Evolutionary conservation across 2,329 filamentous ascomycete genomes (phyloP).

Genomic region (Tolypocladium ophioglossoides): DNA sequence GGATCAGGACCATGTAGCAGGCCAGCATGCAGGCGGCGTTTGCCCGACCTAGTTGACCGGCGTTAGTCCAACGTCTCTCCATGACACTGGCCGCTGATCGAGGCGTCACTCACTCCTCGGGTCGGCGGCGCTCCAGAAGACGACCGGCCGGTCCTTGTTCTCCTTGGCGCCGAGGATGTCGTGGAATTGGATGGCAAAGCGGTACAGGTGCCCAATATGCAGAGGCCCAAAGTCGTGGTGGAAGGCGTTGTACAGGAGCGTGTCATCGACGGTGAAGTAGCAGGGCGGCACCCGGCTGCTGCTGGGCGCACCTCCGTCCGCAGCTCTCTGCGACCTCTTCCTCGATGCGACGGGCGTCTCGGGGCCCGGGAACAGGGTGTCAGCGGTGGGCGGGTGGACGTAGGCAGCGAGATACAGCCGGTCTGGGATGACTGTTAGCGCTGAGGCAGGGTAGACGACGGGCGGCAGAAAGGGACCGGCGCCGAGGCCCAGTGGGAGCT

Average conservation of each 20-base stretch:
- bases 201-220: slow-evolving; percentile 93
- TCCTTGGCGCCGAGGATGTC: slow-evolving; percentile 86
- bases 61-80: neutral
- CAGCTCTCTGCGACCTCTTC: slow-evolving; percentile 43
- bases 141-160: slow-evolving; percentile 81
- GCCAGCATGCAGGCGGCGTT: slow-evolving; percentile 93
- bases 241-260: slow-evolving; percentile 92
- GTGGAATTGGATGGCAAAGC: slow-evolving; percentile 92
- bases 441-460: neutral
- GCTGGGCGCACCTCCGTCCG: slow-evolving; percentile 39
- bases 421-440: slow-evolving; percentile 45
- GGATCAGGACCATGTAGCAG: slow-evolving; percentile 98
- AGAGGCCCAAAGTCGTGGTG: slow-evolving; percentile 97
- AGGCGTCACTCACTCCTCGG: slow-evolving; percentile 60
- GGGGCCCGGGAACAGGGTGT: slow-evolving; percentile 80
- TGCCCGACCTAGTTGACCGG: slow-evolving; percentile 53
- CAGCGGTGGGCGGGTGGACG: slow-evolving; percentile 65
- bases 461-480: neutral
- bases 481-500: neutral
- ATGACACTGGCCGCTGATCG: neutral
- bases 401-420: slow-evolving; percentile 93
- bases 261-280: slow-evolving; percentile 93
- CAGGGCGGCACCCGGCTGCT: slow-evolving; percentile 49
- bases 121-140: slow-evolving; percentile 93
- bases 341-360: slow-evolving; percentile 46